Evolutionary conservation across 2,329 filamentous ascomycete species (phyloP).

Genomic region (Alternaria arborescens): DNA sequence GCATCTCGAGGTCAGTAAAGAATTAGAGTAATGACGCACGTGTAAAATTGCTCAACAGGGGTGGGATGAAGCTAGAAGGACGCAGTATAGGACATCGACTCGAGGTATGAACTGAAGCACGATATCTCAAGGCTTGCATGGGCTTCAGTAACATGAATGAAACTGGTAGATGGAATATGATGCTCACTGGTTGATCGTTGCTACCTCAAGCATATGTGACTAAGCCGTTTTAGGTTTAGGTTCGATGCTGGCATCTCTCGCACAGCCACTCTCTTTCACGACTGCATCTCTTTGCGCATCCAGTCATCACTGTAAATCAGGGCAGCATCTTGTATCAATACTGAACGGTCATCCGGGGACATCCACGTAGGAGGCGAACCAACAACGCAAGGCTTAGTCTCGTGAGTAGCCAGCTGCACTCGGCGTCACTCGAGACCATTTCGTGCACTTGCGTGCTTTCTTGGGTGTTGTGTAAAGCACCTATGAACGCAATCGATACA

Average conservation of each 20-base stretch:
- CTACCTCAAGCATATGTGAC: constrained; percentile 5
- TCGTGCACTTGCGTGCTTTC: neutral
- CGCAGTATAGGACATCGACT: neutral
- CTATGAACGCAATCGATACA: constrained; percentile 2
- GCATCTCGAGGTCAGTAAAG: neutral
- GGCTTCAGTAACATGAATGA: constrained; percentile 22
- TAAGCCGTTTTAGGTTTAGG: constrained; percentile 21
- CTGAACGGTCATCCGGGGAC: too few species aligned
- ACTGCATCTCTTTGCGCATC: neutral
- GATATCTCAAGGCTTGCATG: neutral
- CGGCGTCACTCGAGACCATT: neutral
- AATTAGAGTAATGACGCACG: constrained; percentile 18
- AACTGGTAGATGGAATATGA: constrained; percentile 4
- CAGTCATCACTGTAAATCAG: neutral
- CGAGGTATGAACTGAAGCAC: neutral
- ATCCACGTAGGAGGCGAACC: neutral
- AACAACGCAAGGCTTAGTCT: neutral
- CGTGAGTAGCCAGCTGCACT: neutral
- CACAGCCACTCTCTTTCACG: constrained; percentile 7
- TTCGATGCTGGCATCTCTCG: constrained; percentile 5
- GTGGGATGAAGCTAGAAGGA: neutral
- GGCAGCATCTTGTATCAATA: neutral
- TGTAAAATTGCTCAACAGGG: constrained; percentile 13
- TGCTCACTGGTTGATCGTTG: constrained; percentile 9
- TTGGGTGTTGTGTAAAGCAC: neutral